Conservation (phyloP, 129 eudicot species). For the Ambrosia trifida region DNA sequence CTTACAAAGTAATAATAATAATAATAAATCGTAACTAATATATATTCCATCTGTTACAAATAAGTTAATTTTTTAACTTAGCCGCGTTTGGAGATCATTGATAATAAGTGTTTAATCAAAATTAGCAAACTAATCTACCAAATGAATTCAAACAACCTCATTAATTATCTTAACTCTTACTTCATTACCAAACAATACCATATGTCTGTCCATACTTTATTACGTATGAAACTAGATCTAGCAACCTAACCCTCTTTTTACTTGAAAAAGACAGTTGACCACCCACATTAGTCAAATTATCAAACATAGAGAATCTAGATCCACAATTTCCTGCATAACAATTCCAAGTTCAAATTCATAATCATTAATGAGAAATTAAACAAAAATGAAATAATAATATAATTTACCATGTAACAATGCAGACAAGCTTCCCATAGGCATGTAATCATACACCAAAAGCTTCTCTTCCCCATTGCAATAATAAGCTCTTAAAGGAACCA, state of each 20-base stretch:
- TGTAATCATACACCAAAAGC: conserved; percentile 87
- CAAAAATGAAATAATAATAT: conserved; percentile 3
- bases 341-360: not conserved
- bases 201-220: not conserved
- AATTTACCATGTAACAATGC: conserved; percentile 86
- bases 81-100: too few relatives aligned
- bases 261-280: conserved; percentile 40
- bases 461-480: conserved; percentile 68
- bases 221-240: not conserved
- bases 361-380: not conserved
- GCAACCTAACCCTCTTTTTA: conserved; percentile 5
- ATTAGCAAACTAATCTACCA: conserved; percentile 12
- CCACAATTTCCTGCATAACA: conserved; percentile 16
- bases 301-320: conserved; percentile 25
- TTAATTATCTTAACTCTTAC: conserved; percentile 26
- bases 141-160: conserved; percentile 1
- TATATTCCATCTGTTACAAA: too few relatives aligned
- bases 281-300: conserved; percentile 23
- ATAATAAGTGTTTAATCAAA: not conserved
- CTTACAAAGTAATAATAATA: not conserved
- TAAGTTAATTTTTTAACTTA: not conserved
- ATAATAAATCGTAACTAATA: too few relatives aligned
- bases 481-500: conserved; percentile 85
- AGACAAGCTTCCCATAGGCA: conserved; percentile 97
- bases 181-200: conserved; percentile 32